Evolutionary conservation across 2,329 filamentous ascomycete species (phyloP), one percentile per base, ranked within the genome.

Genomic region (Colletotrichum filicis): DNA sequence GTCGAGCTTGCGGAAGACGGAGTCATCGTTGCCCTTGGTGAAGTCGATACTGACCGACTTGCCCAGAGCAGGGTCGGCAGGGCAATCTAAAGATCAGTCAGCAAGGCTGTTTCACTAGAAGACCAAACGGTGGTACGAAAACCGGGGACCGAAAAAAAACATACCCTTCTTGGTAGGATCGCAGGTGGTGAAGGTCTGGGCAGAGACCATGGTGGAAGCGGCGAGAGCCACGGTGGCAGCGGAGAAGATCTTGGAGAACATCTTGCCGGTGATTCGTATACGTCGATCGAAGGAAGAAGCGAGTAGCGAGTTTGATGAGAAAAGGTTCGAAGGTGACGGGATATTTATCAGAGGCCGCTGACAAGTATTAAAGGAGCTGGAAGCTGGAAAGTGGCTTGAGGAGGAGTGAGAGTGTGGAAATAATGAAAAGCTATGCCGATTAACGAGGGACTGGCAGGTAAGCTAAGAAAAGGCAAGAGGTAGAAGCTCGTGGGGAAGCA

Each of bases 41-140:
- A 98, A 97, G 86, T 98, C 94, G 80, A 95, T 91, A 71, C 78
- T 76, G 65, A 84, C 77, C 55, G 82, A 85, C 84, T 81, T 91
- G 65, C 94, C 95, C 16, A 98, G 87, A 12, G 95, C 96, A 75
- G 93, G 88, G 81, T 97, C 89, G 71, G 92, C 82, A 62, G 93
- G 90, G 85, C 96, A 98, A 42, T 79, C 88, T 90, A 71, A 4
- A 16, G 4, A 5, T 12, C 37, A 42, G 75, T 82, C 68, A 81
- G 79, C 67, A 68, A 65, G 28, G 32, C 49, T 16, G 32, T 69
- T 56, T 22, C 22, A 16, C 19, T 16, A 1, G 9, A 28, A 9
- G 1, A 14, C 2, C 14, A 22, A 22, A 19, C 22, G 9, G 19
- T 7, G 30, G 24, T 11, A 8, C 22, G 28, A 55, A 70, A 35